These are phyloP conservation scores for Basipetospora chlamydospora DNA, from an alignment of 2,329 filamentous ascomycete species.

Conservation along the genomic window DNA sequence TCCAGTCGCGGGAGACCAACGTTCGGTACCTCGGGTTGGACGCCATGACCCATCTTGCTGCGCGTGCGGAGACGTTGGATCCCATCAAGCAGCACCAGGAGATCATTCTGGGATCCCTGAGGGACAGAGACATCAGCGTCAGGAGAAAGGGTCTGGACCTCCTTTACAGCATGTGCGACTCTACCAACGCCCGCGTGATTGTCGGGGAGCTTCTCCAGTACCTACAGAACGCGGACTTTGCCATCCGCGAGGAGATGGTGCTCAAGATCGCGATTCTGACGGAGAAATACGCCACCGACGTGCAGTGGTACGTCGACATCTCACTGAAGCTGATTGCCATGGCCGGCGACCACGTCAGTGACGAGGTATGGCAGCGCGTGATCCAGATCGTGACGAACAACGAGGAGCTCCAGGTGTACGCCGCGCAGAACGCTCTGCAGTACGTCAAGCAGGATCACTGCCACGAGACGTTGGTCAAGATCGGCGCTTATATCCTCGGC, in stretches of 20 bases:
- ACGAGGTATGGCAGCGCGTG: constrained; percentile 97
- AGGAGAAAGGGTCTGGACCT: constrained; percentile 89
- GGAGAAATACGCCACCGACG: constrained; percentile 95
- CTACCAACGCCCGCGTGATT: constrained; percentile 83
- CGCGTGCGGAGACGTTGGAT: constrained; percentile 81
- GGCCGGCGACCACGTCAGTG: constrained; percentile 95
- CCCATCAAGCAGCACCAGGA: constrained; percentile 97
- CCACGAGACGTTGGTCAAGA: constrained; percentile 95
- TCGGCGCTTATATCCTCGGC: constrained; percentile 87
- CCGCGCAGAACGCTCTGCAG: constrained; percentile 80
- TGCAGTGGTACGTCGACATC: constrained; percentile 99
- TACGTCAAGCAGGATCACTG: constrained; percentile 89
- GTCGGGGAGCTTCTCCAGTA: constrained; percentile 90
- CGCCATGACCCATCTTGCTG: constrained; percentile 95
- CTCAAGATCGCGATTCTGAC: constrained; percentile 96
- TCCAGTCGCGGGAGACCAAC: constrained; percentile 92
- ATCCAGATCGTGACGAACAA: constrained; percentile 99
- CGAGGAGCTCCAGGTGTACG: constrained; percentile 93
- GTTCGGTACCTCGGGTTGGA: constrained; percentile 91
- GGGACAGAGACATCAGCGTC: constrained; percentile 94
- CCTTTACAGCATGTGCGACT: constrained; percentile 98
- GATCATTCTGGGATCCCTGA: constrained; percentile 85
- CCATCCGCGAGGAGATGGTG: constrained; percentile 97
- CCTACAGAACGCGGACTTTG: constrained; percentile 91
- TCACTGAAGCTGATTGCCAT: constrained; percentile 87